These are phyloP conservation scores for Capsella bursapastoris DNA, from an alignment of 345 rosid species.

Conservation along the genomic window DNA sequence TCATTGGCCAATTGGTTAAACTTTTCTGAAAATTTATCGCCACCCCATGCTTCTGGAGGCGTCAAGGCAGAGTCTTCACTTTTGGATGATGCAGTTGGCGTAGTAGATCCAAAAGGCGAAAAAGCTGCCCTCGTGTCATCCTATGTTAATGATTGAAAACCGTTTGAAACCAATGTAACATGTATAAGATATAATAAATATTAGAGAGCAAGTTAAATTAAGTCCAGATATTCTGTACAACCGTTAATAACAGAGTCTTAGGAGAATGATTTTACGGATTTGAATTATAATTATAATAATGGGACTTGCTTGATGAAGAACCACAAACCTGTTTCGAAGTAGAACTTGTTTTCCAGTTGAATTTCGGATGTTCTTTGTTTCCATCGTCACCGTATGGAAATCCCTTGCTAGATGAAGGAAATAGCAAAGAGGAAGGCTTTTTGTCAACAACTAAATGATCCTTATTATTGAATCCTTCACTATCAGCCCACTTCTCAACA, in stretches of 20 bases:
- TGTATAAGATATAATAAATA: background rate
- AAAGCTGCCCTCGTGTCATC: conserved; percentile 62
- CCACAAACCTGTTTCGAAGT: conserved; percentile 67
- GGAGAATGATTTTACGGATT: conserved; percentile 3
- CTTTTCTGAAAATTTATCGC: conserved; percentile 82
- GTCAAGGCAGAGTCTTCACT: conserved; percentile 78
- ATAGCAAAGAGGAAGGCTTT: conserved; percentile 67
- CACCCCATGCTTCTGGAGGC: conserved; percentile 99
- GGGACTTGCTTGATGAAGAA: conserved; percentile 24
- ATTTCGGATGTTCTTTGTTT: conserved; percentile 64
- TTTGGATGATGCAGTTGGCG: conserved; percentile 69
- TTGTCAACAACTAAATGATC: conserved; percentile 59
- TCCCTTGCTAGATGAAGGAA: conserved; percentile 74
- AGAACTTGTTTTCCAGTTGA: conserved; percentile 81
- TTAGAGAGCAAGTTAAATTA: background rate
- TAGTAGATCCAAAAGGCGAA: conserved; percentile 57
- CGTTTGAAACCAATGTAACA: conserved; percentile 27
- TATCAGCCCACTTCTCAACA: conserved; percentile 77
- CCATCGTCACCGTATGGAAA: conserved; percentile 70
- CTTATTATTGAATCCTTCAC: conserved; percentile 63
- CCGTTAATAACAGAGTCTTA: background rate
- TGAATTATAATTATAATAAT: background rate
- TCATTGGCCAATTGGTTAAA: conserved; percentile 60
- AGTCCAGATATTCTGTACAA: conserved; percentile 21
- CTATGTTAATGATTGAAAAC: conserved; percentile 46